Conservation (phyloP, 129 eudicot species). For the Arctium minus region DNA sequence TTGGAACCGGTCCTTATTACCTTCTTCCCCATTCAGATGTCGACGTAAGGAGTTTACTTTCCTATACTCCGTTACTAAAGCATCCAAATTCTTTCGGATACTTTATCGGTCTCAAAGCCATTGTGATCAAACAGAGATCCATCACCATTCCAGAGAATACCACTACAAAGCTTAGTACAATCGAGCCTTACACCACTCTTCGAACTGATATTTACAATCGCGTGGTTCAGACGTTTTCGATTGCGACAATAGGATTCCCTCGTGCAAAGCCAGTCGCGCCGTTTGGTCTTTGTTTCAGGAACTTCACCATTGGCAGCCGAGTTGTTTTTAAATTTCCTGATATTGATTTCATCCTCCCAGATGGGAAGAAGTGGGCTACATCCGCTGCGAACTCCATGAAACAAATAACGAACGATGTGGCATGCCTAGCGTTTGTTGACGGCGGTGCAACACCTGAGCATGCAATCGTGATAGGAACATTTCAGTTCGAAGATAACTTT, state of each 20-base stretch:
- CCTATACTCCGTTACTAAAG: constrained; percentile 32
- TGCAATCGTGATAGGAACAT: constrained; percentile 42
- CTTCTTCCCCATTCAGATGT: constrained; percentile 31
- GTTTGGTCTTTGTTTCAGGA: constrained; percentile 31
- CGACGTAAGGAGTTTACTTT: constrained; percentile 23
- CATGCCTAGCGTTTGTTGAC: constrained; percentile 44
- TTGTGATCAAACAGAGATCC: constrained; percentile 23
- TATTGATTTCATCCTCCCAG: constrained; percentile 25
- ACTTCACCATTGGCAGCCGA: not conserved
- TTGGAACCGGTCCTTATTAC: constrained; percentile 44
- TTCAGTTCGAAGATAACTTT: constrained; percentile 42
- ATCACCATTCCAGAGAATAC: not conserved
- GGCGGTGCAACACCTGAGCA: constrained; percentile 33
- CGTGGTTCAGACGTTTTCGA: constrained; percentile 11
- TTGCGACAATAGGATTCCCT: constrained; percentile 31
- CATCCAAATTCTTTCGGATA: constrained; percentile 23
- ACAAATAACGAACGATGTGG: constrained; percentile 23
- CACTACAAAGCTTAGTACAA: constrained; percentile 37
- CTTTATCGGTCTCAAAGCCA: constrained; percentile 28
- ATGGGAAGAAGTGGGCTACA: constrained; percentile 41
- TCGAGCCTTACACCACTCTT: constrained; percentile 36
- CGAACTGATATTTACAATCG: constrained; percentile 29
- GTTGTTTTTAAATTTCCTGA: constrained; percentile 21
- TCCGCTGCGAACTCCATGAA: constrained; percentile 31
- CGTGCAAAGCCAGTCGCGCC: constrained; percentile 21